Conservation (phyloP, 768 basidiomycete species). For the Xerocomellus amylosporus region DNA sequence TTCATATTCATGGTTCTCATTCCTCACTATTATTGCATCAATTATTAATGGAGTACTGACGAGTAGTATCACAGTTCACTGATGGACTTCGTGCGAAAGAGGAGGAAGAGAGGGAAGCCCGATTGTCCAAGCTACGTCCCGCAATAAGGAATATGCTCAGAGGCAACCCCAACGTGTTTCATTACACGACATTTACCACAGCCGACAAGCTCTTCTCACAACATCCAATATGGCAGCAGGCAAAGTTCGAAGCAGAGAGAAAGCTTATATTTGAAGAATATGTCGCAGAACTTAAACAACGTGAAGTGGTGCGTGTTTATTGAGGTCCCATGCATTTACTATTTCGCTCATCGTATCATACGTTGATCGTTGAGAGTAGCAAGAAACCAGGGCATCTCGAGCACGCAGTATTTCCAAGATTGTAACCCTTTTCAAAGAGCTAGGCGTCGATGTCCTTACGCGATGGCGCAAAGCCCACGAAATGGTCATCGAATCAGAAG, state of each 20-base stretch:
- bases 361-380: slow-evolving; percentile 40
- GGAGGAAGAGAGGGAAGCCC: slow-evolving; percentile 79
- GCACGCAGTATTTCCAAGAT: slow-evolving; percentile 80
- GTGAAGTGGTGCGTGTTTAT: slow-evolving; percentile 71
- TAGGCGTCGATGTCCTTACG: slow-evolving; percentile 90
- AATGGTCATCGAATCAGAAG: slow-evolving; percentile 69
- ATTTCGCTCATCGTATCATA: slow-evolving; percentile 5
- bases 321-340: background rate
- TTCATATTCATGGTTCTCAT: background rate
- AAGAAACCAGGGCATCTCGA: slow-evolving; percentile 75
- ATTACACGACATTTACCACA: slow-evolving; percentile 88
- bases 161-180: slow-evolving; percentile 84
- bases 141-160: slow-evolving; percentile 82
- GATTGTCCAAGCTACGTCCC: slow-evolving; percentile 83
- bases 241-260: slow-evolving; percentile 81
- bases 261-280: slow-evolving; percentile 91
- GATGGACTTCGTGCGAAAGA: slow-evolving; percentile 75
- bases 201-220: slow-evolving; percentile 83
- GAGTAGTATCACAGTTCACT: slow-evolving; percentile 51
- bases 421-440: slow-evolving; percentile 77
- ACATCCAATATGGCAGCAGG: slow-evolving; percentile 91
- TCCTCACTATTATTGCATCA: background rate
- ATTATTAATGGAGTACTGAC: slow-evolving; percentile 6
- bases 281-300: slow-evolving; percentile 76
- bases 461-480: slow-evolving; percentile 87